Evolutionary conservation across 2,329 filamentous ascomycete genomes (phyloP), one percentile per base, ranked within the genome.

Genomic region (Geosmithia flava): DNA sequence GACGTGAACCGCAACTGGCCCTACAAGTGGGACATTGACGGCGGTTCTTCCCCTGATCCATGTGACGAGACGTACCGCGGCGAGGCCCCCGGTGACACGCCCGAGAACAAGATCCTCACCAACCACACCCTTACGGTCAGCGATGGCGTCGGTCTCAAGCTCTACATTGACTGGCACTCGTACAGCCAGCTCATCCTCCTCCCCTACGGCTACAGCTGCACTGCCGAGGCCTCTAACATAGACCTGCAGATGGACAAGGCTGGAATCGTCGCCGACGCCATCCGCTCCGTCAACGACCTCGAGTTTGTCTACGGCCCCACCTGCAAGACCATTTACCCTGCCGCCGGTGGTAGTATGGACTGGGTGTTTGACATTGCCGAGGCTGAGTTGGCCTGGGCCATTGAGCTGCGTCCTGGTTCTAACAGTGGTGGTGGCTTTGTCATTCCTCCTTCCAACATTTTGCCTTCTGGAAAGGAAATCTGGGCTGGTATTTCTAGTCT

Each of bases 121-220:
- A 55, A 54, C 40, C 67, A 61, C 53, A 54, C 66, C 23, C 53
- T 59, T 45, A 53, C 54, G 19, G 58, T 62, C 48, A 62, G 64
- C 50, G 51, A 55, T 8, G 48, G 53, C 3, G 68, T 74, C 51
- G 75, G 76, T 1, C 64, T 83, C 41, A 74, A 76, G 55, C 66
- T 81, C 2, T 85, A 75, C 61, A 75, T 84, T 53, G 81, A 85
- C 61, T 78, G 75, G 58, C 81, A 85, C 62, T 71, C 76, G 0
- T 85, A 81, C 62, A 74, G 71, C 11, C 79, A 83, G 49, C 66
- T 77, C 30, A 71, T 82, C 50, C 72, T 79, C 60, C 67, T 55
- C 51, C 68, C 75, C 1, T 83, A 81, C 55, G 79, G 79, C 37
- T 82, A 80, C 62, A 73, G 71, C 3, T 82, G 78, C 65, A 63